Conservation (phyloP, 129 eudicot species). For the Oenanthe sinensis region DNA sequence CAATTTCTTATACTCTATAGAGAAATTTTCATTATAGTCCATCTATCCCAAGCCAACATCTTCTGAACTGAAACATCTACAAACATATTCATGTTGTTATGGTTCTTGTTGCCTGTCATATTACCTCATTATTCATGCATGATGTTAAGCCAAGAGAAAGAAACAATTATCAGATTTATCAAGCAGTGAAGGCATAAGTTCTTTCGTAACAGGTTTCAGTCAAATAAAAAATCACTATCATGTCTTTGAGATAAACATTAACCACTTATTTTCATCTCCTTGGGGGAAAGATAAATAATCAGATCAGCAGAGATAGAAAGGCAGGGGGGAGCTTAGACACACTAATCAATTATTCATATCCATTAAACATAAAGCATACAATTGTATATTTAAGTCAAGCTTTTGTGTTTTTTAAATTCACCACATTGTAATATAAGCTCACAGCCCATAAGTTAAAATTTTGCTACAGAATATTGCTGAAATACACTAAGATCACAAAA, state of each 20-base stretch:
- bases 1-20: too few relatives aligned
- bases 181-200: background rate
- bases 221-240: background rate
- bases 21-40: too few relatives aligned
- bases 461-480: background rate
- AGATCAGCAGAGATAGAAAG: too few relatives aligned
- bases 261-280: background rate
- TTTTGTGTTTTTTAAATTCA: background rate
- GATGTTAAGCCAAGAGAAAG: background rate
- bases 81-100: background rate
- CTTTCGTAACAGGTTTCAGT: background rate
- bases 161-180: background rate
- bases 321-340: background rate
- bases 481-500: background rate
- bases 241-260: background rate
- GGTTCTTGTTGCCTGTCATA: background rate
- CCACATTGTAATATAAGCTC: background rate
- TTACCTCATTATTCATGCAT: background rate
- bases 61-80: background rate
- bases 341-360: background rate
- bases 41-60: background rate
- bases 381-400: background rate
- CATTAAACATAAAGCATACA: background rate
- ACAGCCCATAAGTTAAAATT: background rate
- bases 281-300: too few relatives aligned